A percentile compares a stretch with the other conserved stretches of the same genome.
These are phyloP conservation scores for Myrmaecium sp. DNA, from an alignment of 2,329 filamentous ascomycete genomes.

Conservation along the genomic window DNA sequence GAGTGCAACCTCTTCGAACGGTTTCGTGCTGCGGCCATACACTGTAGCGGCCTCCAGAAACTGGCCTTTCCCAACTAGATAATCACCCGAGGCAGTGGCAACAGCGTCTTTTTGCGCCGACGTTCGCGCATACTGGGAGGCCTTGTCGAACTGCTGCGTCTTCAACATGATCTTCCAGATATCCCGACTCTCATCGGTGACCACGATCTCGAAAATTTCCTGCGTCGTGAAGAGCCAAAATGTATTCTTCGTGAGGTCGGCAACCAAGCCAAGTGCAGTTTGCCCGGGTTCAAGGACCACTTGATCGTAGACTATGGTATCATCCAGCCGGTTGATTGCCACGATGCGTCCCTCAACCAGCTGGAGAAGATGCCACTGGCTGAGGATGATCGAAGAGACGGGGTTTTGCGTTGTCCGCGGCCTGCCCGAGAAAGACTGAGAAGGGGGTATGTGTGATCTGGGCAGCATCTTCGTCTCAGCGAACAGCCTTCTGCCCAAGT, in stretches of 20 bases:
- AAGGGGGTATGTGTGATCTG: conserved; percentile 53
- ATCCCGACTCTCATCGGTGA: conserved; percentile 77
- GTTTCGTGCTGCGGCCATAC: conserved; percentile 90
- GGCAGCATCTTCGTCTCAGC: conserved; percentile 62
- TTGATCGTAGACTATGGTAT: conserved; percentile 75
- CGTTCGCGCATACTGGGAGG: conserved; percentile 69
- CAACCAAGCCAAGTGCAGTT: conserved; percentile 63
- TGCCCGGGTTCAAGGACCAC: conserved; percentile 66
- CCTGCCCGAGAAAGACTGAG: conserved; percentile 47
- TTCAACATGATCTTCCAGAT: conserved; percentile 90
- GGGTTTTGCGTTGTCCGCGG: conserved; percentile 51
- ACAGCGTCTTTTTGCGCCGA: conserved; percentile 75
- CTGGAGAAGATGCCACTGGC: conserved; percentile 82
- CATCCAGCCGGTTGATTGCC: conserved; percentile 73
- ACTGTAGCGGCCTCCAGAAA: conserved; percentile 75
- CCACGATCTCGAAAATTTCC: conserved; percentile 87
- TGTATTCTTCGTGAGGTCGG: conserved; percentile 87
- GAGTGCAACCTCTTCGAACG: conserved; percentile 89
- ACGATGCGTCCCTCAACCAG: conserved; percentile 71
- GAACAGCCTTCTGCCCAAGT: conserved; percentile 60
- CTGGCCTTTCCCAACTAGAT: conserved; percentile 63
- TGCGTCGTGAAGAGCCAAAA: conserved; percentile 89
- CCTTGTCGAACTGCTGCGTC: conserved; percentile 73
- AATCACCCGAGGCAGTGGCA: conserved; percentile 80
- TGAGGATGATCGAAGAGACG: conserved; percentile 66